Evolutionary conservation across 305 asterid genomes (phyloP), one percentile per base, ranked within the genome.

Genomic region (Solanum hybrid): DNA sequence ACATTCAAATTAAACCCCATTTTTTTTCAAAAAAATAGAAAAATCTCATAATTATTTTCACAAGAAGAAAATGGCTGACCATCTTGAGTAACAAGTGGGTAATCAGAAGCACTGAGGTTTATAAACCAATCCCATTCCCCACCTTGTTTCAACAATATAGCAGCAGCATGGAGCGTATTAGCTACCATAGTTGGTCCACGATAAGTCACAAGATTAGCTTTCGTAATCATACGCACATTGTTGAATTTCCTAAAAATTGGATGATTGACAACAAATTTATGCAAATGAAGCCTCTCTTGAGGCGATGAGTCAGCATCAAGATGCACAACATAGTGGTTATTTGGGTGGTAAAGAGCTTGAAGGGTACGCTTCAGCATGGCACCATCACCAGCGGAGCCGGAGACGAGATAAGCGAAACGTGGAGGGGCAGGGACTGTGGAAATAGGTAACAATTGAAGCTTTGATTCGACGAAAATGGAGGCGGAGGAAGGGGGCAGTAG

Each of bases 161-260:
- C 95, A 24, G 98, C 97, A 10, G 98, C 98, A 91, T 97, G 99
- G 36, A 96, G 90, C 12, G 99, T 97, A 86, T 96, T 97, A 16
- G 98, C 95, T 75, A 97, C 99, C 99, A 97, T 97, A 26, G 99
- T 97, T 22, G 99, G 98, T 35, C 99, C 98, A 18, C 98, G 96
- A 92, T 97, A 97, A 42, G 98, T 96, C 29, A 97, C 96, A 95
- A 97, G 90, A 95, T 97, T 97, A 18, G 99, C 99, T 93, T 94
- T 96, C 16, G 92, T 93, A 89, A 97, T 97, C 98, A 97, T 95
- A 94, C 96, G 90, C 9, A 97, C 98, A 92, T 97, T 97, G 89
- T 51, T 88, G 89, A 97, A 95, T 91, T 93, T 92, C 46, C 20
- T 71, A 33, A 95, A 94, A 10, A 93, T 46, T 28, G 26, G 83